A percentile compares a stretch with the other conserved stretches of the same genome.
Conservation (phyloP, 176 grass and related monocot genomes). For the Musa troglodytarum region DNA sequence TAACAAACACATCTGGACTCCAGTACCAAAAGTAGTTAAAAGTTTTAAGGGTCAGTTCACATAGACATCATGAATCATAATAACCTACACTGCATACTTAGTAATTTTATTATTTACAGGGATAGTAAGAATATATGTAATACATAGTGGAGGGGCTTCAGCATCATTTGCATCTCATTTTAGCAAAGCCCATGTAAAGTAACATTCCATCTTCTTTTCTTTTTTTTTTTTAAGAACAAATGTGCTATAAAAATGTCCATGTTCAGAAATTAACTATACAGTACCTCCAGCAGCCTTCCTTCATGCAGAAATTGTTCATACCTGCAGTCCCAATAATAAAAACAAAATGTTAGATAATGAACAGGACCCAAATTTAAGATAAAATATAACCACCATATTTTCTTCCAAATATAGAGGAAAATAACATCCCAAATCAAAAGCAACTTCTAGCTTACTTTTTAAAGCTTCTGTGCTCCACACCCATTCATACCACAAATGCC, state of each 20-base stretch:
- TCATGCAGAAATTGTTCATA: conserved; percentile 89
- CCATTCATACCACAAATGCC: too few species aligned
- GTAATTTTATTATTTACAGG: background rate
- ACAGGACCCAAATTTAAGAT: conserved; percentile 2
- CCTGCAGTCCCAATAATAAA: conserved; percentile 37
- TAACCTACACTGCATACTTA: background rate
- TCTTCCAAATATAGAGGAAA: background rate
- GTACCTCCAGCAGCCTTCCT: conserved; percentile 87
- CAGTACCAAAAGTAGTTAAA: background rate
- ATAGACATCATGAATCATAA: background rate
- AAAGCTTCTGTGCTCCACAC: too few species aligned
- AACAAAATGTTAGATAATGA: conserved; percentile 3
- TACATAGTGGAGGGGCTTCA: background rate
- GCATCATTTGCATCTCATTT: background rate
- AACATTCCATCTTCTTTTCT: background rate
- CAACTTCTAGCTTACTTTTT: too few species aligned
- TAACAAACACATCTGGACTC: background rate
- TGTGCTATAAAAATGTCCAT: background rate
- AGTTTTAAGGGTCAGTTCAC: background rate
- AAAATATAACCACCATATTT: background rate
- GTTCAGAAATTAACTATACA: background rate
- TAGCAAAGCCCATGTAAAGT: background rate
- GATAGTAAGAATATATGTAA: background rate
- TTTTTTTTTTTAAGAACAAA: background rate
- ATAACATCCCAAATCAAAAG: background rate